Evolutionary conservation across 306 rosid genomes (phyloP), one percentile per base, ranked within the genome.

Genomic region (Castanea sativa): DNA sequence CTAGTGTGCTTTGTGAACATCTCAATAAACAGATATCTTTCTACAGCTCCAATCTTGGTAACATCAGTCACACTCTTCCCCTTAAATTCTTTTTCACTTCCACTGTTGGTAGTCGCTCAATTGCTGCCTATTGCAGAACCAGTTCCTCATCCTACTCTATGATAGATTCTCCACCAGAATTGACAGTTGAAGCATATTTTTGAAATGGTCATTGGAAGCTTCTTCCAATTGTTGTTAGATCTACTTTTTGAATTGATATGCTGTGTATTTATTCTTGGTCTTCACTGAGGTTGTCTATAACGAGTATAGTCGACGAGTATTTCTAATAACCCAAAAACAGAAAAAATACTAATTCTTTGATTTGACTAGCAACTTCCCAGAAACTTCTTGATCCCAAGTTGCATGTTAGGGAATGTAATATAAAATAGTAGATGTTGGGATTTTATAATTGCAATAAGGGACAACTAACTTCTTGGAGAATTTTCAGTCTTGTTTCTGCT

Each of bases 1-100:
- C 89, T 88, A 55, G 85, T 86, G 76, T 87, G 87, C 74, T 86
- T 84, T 85, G 91, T 89, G 61, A 93, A 91, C 81, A 78, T 88
- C 69, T 89, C 89, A 3, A 91, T 80, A 80, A 93, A 93, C 63
- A 85, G 15, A 63, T 73, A 92, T 5, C 90, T 77, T 73, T 89
- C 94, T 77, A 49, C 73, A 76, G 87, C 85, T 78, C 88, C 87
- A 30, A 93, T 91, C 86, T 87, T 90, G 74, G 89, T 78, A 32
- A 93, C 98, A 80, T 93, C 89, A 73, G 88, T 82, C 30, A 93
- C 93, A 20, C 56, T 75, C 60, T 87, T 87, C 57, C 87, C 85
- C 41, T 84, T 55, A 57, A 70, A 73, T 63, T 71, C 84, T 55
- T 12, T 29, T 76, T 56, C 71, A 77, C 84, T 67, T 57, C 43